Evolutionary conservation across 768 basidiomycete species (phyloP).

Genomic region (Tylopilus felleus): DNA sequence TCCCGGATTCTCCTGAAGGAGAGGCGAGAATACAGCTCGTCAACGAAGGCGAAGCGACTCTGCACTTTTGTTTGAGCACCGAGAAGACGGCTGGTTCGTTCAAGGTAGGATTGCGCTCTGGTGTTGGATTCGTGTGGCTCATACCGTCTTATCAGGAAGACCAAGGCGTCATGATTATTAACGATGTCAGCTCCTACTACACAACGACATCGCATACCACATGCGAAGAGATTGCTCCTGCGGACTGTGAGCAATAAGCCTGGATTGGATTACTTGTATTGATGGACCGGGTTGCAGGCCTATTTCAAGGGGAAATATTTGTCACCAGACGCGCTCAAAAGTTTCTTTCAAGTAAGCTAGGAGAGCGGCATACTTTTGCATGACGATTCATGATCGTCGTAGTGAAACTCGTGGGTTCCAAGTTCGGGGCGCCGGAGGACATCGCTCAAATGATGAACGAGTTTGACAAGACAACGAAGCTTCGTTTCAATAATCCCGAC

Average conservation of each 20-base stretch:
- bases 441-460: constrained; percentile 38
- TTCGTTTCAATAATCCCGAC: constrained; percentile 37
- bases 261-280: neutral
- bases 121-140: neutral
- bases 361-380: neutral
- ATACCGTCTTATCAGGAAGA: constrained; percentile 33
- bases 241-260: constrained; percentile 37
- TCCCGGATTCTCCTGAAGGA: constrained; percentile 36
- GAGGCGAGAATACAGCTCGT: constrained; percentile 42
- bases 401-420: constrained; percentile 42
- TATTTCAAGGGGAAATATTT: constrained; percentile 49
- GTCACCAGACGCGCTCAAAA: constrained; percentile 42
- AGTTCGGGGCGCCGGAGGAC: constrained; percentile 38
- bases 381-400: neutral
- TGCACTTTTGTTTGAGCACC: constrained; percentile 45
- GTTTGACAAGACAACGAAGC: constrained; percentile 49
- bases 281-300: constrained; percentile 35
- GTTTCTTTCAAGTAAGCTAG: constrained; percentile 37
- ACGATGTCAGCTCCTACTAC: constrained; percentile 57
- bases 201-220: constrained; percentile 30
- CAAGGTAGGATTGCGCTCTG: constrained; percentile 12
- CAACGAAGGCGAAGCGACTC: constrained; percentile 52
- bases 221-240: constrained; percentile 48
- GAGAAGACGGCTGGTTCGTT: constrained; percentile 32
- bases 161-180: constrained; percentile 50